A percentile compares a stretch with the other conserved stretches of the same genome.
Conservation (phyloP, 2,329 filamentous ascomycete species). For the Pseudocercospora eumusae region DNA sequence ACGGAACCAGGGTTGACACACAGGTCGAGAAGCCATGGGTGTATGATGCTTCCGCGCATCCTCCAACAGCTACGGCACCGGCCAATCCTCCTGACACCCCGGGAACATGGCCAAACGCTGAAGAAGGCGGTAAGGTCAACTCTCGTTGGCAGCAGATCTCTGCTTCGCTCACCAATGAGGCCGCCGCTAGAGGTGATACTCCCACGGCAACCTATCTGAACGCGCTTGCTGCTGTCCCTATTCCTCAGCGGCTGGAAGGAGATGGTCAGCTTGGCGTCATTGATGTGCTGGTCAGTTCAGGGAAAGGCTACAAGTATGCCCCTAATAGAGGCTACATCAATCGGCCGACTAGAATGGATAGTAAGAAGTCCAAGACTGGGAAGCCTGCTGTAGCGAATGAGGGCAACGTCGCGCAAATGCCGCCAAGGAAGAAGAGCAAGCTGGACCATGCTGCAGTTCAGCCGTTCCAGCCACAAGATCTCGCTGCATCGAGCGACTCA, state of each 20-base stretch:
- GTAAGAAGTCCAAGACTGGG: background rate
- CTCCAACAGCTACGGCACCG: background rate
- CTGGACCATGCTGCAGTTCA: background rate
- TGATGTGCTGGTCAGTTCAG: constrained; percentile 34
- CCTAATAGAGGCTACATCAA: constrained; percentile 27
- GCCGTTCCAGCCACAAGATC: background rate
- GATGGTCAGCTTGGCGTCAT: constrained; percentile 38
- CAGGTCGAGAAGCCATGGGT: constrained; percentile 51
- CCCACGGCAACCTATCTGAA: constrained; percentile 45
- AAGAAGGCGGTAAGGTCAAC: constrained; percentile 19
- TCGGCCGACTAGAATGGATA: constrained; percentile 13
- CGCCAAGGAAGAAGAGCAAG: constrained; percentile 9
- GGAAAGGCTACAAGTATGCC: constrained; percentile 34
- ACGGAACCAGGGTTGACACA: constrained; percentile 44
- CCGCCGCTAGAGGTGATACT: constrained; percentile 39
- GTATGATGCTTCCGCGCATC: constrained; percentile 27
- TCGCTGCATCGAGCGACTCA: background rate
- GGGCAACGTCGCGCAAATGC: constrained; percentile 9
- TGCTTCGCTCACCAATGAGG: constrained; percentile 40
- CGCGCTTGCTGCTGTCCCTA: constrained; percentile 41
- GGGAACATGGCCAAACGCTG: background rate
- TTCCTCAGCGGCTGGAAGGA: constrained; percentile 40
- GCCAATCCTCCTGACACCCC: constrained; percentile 26
- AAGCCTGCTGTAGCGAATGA: background rate
- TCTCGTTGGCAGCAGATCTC: constrained; percentile 43